Evolutionary conservation across 2,329 filamentous ascomycete species (phyloP).

Genomic region (Hymenoscyphus scutula): DNA sequence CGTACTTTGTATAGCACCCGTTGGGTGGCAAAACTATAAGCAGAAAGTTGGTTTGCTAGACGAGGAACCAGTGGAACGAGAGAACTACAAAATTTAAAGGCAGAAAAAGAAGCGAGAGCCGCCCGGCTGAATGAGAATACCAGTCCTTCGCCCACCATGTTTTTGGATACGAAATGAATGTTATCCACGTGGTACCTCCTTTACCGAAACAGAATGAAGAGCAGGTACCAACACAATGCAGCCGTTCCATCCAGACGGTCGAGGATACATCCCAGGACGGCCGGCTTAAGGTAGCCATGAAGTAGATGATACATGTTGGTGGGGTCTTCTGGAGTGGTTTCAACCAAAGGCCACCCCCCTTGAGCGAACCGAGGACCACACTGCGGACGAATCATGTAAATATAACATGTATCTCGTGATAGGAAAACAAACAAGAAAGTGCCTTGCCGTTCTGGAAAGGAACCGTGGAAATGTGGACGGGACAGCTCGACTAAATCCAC

Average conservation of each 20-base stretch:
- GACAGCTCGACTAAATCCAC: not conserved
- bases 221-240: not conserved
- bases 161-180: not conserved
- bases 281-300: not conserved
- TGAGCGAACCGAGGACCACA: not conserved
- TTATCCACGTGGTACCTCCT: not conserved
- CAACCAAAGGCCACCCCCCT: not conserved
- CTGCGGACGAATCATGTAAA: not conserved
- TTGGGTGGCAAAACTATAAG: not conserved
- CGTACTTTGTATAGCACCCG: not conserved
- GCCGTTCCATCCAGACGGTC: not conserved
- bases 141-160: not conserved
- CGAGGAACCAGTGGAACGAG: not conserved
- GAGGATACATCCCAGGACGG: not conserved
- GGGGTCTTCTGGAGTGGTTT: not conserved
- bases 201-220: not conserved
- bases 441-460: not conserved
- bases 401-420: not conserved
- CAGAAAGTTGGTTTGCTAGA: not conserved
- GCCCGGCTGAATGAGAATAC: not conserved
- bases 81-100: not conserved
- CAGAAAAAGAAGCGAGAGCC: not conserved
- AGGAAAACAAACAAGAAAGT: not conserved
- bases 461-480: not conserved
- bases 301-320: not conserved